These are phyloP conservation scores for Saccharomycopsis capsularis DNA, from an alignment of 805 yeast genomes.

Conservation along the genomic window DNA sequence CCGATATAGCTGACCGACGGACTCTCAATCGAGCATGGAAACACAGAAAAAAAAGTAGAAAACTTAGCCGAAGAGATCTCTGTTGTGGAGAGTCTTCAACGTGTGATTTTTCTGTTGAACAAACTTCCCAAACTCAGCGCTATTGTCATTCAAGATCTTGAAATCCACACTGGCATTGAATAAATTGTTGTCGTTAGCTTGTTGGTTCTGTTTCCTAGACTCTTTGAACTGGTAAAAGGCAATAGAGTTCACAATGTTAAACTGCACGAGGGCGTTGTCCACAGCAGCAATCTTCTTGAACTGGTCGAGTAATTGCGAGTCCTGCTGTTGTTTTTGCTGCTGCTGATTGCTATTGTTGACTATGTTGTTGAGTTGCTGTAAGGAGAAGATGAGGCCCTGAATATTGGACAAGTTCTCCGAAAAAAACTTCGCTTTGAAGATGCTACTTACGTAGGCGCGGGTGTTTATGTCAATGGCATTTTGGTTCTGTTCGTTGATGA, in stretches of 20 bases:
- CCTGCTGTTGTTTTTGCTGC: too few species aligned
- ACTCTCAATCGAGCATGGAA: neutral
- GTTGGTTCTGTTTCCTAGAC: neutral
- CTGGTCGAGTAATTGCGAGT: neutral
- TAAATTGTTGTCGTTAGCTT: neutral
- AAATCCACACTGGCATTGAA: neutral
- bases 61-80: neutral
- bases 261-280: neutral
- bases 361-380: neutral
- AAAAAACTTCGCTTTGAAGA: neutral
- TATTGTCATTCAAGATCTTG: neutral
- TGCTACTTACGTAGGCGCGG: neutral
- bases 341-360: too few species aligned
- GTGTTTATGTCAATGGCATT: neutral
- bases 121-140: neutral
- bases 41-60: neutral
- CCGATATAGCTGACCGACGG: too few species aligned
- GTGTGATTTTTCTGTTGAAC: neutral
- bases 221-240: conserved; percentile 1
- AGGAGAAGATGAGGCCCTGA: neutral
- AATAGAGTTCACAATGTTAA: conserved; percentile 4
- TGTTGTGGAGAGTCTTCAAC: neutral
- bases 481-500: neutral
- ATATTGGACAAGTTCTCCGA: neutral
- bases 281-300: neutral